These are phyloP conservation scores for Penicillium crystallinum DNA, from an alignment of 495 filamentous ascomycete genomes.

Conservation along the genomic window DNA sequence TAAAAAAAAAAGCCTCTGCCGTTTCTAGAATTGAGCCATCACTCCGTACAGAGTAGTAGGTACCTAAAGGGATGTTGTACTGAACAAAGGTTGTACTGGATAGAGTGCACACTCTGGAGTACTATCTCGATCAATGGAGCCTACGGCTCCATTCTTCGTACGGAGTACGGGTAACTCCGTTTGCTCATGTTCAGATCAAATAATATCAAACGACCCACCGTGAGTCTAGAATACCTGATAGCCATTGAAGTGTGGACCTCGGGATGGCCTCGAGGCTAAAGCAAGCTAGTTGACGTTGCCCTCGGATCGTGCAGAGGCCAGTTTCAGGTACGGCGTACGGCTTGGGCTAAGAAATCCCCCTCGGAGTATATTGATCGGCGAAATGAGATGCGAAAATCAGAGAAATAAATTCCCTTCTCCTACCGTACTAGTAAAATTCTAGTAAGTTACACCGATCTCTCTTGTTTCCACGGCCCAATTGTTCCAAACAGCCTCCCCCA, in stretches of 20 bases:
- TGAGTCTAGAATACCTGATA: conserved; percentile 7
- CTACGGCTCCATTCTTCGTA: neutral
- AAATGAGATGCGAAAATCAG: neutral
- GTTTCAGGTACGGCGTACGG: conserved; percentile 23
- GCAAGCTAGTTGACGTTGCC: conserved; percentile 7
- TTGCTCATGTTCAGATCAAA: conserved; percentile 9
- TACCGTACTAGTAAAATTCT: neutral
- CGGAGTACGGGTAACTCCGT: neutral
- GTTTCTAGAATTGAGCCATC: too few species aligned
- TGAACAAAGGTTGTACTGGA: too few species aligned
- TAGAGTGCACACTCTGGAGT: too few species aligned
- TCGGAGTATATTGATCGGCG: conserved; percentile 26
- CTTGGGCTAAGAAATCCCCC: conserved; percentile 18
- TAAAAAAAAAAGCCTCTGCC: too few species aligned
- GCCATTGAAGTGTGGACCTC: conserved; percentile 8
- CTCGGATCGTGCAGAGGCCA: conserved; percentile 20
- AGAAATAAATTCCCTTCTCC: too few species aligned
- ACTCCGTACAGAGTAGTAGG: too few species aligned
- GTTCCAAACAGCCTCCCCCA: conserved; percentile 13
- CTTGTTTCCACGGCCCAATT: conserved; percentile 30
- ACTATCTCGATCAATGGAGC: too few species aligned
- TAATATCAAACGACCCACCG: conserved; percentile 2
- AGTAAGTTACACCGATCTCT: conserved; percentile 13
- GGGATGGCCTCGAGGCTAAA: conserved; percentile 6
- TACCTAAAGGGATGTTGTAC: too few species aligned